These are phyloP conservation scores for Verticillium isaacii DNA, from an alignment of 2,329 filamentous ascomycete species.

Conservation along the genomic window DNA sequence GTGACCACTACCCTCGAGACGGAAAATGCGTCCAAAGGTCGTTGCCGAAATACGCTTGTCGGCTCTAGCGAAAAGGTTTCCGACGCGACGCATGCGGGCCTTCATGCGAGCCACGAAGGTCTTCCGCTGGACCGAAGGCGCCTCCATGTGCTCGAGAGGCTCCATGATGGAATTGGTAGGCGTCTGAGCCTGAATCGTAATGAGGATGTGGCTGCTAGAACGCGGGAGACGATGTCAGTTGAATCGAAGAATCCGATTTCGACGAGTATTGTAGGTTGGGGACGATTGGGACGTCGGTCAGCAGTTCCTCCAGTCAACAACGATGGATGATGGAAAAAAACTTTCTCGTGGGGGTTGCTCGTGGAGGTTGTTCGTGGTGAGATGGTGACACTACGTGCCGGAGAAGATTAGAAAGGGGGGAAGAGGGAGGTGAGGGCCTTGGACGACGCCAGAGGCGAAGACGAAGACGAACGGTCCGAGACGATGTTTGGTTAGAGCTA, in stretches of 20 bases:
- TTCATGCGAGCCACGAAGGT: constrained; percentile 9
- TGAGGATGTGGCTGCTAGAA: not conserved
- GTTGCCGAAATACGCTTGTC: constrained; percentile 34
- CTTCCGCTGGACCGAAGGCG: constrained; percentile 1
- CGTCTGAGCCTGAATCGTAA: not conserved
- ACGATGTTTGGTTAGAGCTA: not conserved
- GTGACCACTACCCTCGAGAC: constrained; percentile 63
- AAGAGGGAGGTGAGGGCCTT: not conserved
- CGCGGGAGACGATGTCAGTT: not conserved
- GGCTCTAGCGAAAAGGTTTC: constrained; percentile 28
- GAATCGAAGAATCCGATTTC: not conserved
- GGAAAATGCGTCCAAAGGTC: constrained; percentile 56
- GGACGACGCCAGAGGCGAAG: not conserved
- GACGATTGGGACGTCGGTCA: not conserved
- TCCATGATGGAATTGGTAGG: constrained; percentile 4
- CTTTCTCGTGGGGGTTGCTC: not conserved
- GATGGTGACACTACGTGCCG: not conserved
- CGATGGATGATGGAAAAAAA: not conserved
- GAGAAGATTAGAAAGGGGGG: not conserved
- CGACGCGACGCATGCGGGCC: constrained; percentile 24
- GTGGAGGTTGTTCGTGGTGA: not conserved
- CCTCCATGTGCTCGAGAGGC: constrained; percentile 8
- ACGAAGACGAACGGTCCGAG: not conserved
- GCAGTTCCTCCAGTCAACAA: not conserved
- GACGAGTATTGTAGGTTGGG: not conserved